These are phyloP conservation scores for Diaporthe helianthi DNA, from an alignment of 2,329 filamentous ascomycete genomes.

Conservation along the genomic window DNA sequence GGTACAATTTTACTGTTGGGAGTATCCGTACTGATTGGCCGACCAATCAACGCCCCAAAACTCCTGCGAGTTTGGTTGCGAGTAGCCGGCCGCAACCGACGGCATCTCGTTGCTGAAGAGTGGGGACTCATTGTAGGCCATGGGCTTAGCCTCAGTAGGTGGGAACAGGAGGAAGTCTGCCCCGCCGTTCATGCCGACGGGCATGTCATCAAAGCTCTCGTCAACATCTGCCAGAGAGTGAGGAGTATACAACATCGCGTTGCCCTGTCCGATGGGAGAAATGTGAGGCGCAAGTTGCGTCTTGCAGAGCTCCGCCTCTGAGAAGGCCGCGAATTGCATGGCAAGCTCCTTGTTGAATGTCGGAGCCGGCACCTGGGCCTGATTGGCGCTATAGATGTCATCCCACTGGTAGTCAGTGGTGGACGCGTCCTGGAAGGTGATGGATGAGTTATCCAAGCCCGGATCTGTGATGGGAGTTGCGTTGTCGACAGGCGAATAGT, in stretches of 20 bases:
- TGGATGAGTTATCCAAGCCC: constrained; percentile 53
- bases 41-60: constrained; percentile 56
- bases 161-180: constrained; percentile 73
- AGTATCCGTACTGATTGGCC: constrained; percentile 43
- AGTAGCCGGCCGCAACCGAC: constrained; percentile 58
- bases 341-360: constrained; percentile 57
- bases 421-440: constrained; percentile 63
- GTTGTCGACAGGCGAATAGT: constrained; percentile 56
- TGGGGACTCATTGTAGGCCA: constrained; percentile 47
- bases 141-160: constrained; percentile 47
- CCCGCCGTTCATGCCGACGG: constrained; percentile 49
- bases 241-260: constrained; percentile 73
- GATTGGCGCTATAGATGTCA: constrained; percentile 64
- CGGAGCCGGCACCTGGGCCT: constrained; percentile 46
- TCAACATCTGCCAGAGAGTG: constrained; percentile 67
- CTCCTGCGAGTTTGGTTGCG: constrained; percentile 60
- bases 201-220: constrained; percentile 67
- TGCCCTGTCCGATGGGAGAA: constrained; percentile 72
- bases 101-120: constrained; percentile 58
- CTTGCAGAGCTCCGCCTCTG: constrained; percentile 48
- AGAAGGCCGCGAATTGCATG: constrained; percentile 51
- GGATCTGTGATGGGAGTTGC: constrained; percentile 51
- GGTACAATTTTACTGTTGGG: constrained; percentile 37
- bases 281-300: constrained; percentile 60
- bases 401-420: constrained; percentile 66